Conservation (phyloP, 208 protist species). For the Leishmania tropica region DNA sequence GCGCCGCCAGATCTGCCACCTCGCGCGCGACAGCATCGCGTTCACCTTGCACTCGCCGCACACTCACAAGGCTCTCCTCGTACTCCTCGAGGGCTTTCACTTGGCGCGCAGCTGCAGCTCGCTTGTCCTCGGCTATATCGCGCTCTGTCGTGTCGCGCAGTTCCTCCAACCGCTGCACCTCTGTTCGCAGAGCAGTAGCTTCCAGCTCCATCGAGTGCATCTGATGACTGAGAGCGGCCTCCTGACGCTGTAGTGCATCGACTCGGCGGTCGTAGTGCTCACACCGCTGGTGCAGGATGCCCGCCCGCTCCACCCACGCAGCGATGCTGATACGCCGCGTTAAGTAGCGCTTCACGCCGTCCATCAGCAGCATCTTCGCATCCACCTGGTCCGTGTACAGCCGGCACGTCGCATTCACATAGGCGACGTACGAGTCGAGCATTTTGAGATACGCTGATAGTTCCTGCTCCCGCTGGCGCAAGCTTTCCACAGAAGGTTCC, state of each 20-base stretch:
- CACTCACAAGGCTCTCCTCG: not conserved
- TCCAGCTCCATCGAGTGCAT: not conserved
- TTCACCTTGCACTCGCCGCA: not conserved
- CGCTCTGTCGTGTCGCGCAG: not conserved
- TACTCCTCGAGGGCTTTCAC: constrained; percentile 8
- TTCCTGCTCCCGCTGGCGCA: not conserved
- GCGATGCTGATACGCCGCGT: not conserved
- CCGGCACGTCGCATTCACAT: constrained; percentile 1
- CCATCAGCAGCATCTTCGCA: constrained; percentile 9
- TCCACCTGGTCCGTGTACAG: constrained; percentile 7
- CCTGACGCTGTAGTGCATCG: not conserved
- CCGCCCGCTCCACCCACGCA: not conserved
- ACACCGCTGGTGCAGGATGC: not conserved
- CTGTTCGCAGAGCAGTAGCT: not conserved
- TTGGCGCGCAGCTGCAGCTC: not conserved
- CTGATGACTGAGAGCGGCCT: not conserved
- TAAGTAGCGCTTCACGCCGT: not conserved
- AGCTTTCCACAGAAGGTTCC: not conserved
- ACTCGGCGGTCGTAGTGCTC: not conserved
- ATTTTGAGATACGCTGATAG: not conserved
- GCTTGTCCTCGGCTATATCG: not conserved
- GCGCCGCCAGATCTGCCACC: not conserved
- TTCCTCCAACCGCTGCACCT: not conserved
- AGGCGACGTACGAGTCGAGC: not conserved
- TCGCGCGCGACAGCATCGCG: not conserved